These are phyloP conservation scores for Didymella exigua DNA, from an alignment of 2,329 filamentous ascomycete species.

Conservation along the genomic window DNA sequence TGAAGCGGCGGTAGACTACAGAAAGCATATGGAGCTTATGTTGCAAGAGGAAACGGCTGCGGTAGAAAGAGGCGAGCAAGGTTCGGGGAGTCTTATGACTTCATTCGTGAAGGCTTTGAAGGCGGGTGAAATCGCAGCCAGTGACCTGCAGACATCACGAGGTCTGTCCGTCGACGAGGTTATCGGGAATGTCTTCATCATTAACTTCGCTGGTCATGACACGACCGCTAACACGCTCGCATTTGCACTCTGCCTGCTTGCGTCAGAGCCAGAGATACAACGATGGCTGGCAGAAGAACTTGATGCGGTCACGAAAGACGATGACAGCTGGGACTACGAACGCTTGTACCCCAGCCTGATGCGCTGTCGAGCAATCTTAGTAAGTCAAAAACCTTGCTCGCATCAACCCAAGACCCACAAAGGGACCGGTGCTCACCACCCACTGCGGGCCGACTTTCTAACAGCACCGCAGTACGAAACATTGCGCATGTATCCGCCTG, in stretches of 20 bases:
- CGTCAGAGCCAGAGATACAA: conserved; percentile 23
- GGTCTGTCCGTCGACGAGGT: conserved; percentile 20
- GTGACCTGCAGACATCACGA: not conserved
- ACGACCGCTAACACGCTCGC: conserved; percentile 53
- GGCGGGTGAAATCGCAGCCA: not conserved
- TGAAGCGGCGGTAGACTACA: conserved; percentile 15
- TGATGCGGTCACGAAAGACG: not conserved
- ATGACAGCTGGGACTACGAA: not conserved
- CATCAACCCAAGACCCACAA: not conserved
- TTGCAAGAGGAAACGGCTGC: conserved; percentile 16
- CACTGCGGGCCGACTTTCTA: not conserved
- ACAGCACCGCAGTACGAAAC: not conserved
- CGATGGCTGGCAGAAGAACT: not conserved
- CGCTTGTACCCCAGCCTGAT: not conserved
- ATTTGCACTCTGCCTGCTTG: not conserved
- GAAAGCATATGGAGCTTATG: conserved; percentile 21
- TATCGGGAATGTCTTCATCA: conserved; percentile 55
- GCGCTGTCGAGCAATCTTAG: not conserved
- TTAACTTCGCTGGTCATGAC: conserved; percentile 60
- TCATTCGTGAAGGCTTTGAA: conserved; percentile 15
- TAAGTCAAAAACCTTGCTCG: not conserved
- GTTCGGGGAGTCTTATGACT: conserved; percentile 20
- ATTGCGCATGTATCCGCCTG: not conserved
- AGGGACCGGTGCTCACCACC: not conserved
- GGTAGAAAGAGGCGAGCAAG: conserved; percentile 6